phyloP scores from a whole-genome alignment of 148 eudicot species.

The Cornus controversa region DNA sequence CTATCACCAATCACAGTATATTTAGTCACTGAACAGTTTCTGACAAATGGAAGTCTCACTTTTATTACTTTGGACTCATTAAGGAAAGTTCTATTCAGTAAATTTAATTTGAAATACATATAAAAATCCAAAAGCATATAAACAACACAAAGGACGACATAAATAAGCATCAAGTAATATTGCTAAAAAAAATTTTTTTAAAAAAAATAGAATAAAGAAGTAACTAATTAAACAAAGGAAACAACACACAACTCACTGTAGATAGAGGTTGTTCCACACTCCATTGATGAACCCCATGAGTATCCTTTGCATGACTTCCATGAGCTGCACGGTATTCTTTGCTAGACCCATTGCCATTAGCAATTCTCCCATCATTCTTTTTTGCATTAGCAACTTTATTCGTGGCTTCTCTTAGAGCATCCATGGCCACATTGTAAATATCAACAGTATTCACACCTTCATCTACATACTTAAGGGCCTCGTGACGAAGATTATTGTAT shows the following conservation, averaged over 20 bases:
- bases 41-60: not conserved
- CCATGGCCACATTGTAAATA: slow-evolving; percentile 49
- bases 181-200: not conserved
- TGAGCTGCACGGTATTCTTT: slow-evolving; percentile 16
- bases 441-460: slow-evolving; percentile 45
- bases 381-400: slow-evolving; percentile 33
- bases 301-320: slow-evolving; percentile 17
- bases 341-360: slow-evolving; percentile 23
- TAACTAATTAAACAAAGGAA: not conserved
- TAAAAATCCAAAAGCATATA: not conserved
- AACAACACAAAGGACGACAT: not conserved
- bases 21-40: not conserved
- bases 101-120: too few species aligned
- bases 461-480: slow-evolving; percentile 51
- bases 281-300: slow-evolving; percentile 15
- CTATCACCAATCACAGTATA: not conserved
- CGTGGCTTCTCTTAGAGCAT: slow-evolving; percentile 46
- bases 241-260: slow-evolving; percentile 30
- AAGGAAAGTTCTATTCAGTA: not conserved
- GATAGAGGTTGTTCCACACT: slow-evolving; percentile 20
- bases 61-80: not conserved
- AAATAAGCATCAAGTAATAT: not conserved
- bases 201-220: not conserved
- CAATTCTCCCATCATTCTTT: slow-evolving; percentile 28
- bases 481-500: slow-evolving; percentile 45